Conservation (phyloP, 2,329 filamentous ascomycete species). For the Xylariaceae sp. region DNA sequence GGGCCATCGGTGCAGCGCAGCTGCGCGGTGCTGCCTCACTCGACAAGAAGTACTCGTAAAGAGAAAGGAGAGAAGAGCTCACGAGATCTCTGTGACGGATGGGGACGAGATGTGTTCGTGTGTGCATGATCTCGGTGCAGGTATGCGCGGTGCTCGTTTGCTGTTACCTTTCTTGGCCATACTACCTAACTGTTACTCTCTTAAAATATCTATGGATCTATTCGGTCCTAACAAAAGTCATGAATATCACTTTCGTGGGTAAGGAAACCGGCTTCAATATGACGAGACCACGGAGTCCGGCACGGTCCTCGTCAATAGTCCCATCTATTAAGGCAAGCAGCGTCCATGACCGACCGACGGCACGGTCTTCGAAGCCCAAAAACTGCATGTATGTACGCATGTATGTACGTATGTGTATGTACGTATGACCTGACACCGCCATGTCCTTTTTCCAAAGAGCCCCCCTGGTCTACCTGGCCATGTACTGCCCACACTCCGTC, state of each 20-base stretch:
- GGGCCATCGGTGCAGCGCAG: no score
- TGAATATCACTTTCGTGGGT: no score
- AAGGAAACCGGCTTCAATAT: no score
- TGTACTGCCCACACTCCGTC: background rate
- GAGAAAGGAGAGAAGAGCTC: constrained; percentile 19
- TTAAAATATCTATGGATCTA: no score
- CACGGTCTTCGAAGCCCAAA: no score
- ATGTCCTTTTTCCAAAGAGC: background rate
- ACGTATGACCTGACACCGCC: constrained; percentile 1
- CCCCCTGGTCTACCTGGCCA: background rate
- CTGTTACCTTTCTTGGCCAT: constrained; percentile 31
- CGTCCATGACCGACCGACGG: no score
- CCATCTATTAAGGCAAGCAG: no score
- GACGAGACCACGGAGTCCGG: no score
- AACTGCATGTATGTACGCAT: no score
- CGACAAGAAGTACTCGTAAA: background rate
- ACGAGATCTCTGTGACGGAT: constrained; percentile 31
- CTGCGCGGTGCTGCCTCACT: background rate
- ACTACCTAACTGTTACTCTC: background rate
- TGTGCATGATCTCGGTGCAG: constrained; percentile 33
- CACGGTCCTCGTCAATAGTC: no score
- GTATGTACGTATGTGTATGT: no score
- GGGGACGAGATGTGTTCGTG: constrained; percentile 27
- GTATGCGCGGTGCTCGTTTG: constrained; percentile 31
- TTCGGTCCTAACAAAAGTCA: no score